These are phyloP conservation scores for Dioscorea dumetorum DNA, from an alignment of 106 monocot genomes.

Conservation along the genomic window DNA sequence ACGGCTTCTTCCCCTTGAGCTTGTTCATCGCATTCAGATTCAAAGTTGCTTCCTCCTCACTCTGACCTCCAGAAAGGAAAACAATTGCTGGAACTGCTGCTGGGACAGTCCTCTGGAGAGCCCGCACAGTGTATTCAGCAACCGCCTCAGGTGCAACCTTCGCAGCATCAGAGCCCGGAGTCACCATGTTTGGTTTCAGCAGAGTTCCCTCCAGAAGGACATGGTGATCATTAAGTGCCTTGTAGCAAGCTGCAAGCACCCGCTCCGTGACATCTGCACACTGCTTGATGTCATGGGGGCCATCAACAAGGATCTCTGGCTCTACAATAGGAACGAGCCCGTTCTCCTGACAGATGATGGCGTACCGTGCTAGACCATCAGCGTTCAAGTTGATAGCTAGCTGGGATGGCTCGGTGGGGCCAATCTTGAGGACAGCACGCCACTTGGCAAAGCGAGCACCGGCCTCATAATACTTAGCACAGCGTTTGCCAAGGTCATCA, in stretches of 20 bases:
- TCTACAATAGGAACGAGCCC: slow-evolving; percentile 1
- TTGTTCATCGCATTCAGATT: slow-evolving; percentile 22
- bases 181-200: slow-evolving; percentile 2
- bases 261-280: slow-evolving; percentile 2
- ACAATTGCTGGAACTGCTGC: slow-evolving; percentile 22
- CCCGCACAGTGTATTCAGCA: slow-evolving; percentile 15
- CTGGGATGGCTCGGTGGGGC: background rate
- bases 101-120: slow-evolving; percentile 20
- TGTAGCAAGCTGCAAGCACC: slow-evolving; percentile 5
- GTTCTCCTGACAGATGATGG: slow-evolving; percentile 4
- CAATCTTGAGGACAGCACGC: slow-evolving; percentile 3
- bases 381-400: background rate
- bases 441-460: slow-evolving; percentile 10
- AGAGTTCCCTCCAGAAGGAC: slow-evolving; percentile 4
- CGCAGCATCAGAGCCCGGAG: background rate
- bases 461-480: background rate
- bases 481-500: slow-evolving; percentile 4
- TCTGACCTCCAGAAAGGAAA: slow-evolving; percentile 27
- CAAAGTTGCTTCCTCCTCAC: slow-evolving; percentile 17
- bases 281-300: background rate
- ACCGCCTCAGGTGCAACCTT: slow-evolving; percentile 13
- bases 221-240: slow-evolving; percentile 6
- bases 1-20: slow-evolving; percentile 12
- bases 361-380: background rate
- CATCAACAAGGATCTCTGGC: slow-evolving; percentile 4